phyloP scores from a whole-genome alignment of 352 stramenopile genomes.

The Globisporangium canariense region DNA sequence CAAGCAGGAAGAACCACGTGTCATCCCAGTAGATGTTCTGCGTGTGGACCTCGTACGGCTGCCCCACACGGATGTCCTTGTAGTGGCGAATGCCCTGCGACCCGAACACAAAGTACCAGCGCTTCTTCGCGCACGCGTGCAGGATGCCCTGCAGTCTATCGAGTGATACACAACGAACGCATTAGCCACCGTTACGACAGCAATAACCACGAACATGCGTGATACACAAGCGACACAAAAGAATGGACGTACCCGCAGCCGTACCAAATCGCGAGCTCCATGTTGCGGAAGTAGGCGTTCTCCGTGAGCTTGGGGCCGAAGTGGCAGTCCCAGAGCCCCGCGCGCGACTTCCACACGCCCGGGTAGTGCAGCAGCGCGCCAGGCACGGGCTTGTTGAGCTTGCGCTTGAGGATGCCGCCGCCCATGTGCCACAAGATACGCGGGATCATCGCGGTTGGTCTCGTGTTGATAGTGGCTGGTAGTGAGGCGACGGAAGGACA shows the following conservation, averaged over 20 bases:
- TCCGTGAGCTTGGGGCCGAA: slow-evolving; percentile 48
- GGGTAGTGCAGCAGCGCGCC: slow-evolving; percentile 54
- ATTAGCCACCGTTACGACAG: background rate
- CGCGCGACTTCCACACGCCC: slow-evolving; percentile 53
- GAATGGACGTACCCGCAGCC: slow-evolving; percentile 43
- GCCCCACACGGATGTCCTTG: slow-evolving; percentile 47
- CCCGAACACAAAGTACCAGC: slow-evolving; percentile 69
- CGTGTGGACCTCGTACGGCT: slow-evolving; percentile 63
- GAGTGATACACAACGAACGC: background rate
- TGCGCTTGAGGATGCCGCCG: slow-evolving; percentile 43
- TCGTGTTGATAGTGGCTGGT: background rate
- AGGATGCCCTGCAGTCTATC: slow-evolving; percentile 48
- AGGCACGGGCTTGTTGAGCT: slow-evolving; percentile 35
- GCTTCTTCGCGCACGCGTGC: slow-evolving; percentile 46
- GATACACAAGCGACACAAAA: slow-evolving; percentile 1
- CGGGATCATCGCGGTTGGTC: slow-evolving; percentile 38
- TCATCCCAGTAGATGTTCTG: slow-evolving; percentile 72
- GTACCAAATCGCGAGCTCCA: slow-evolving; percentile 76
- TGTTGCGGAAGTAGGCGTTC: slow-evolving; percentile 68
- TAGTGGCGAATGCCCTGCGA: slow-evolving; percentile 66
- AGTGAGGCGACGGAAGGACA: background rate
- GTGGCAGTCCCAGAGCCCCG: slow-evolving; percentile 56
- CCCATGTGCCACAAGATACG: slow-evolving; percentile 74
- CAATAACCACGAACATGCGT: background rate
- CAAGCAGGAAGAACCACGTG: slow-evolving; percentile 64